Conservation (phyloP, 257 asterid species). For the Solanum medicagineum region DNA sequence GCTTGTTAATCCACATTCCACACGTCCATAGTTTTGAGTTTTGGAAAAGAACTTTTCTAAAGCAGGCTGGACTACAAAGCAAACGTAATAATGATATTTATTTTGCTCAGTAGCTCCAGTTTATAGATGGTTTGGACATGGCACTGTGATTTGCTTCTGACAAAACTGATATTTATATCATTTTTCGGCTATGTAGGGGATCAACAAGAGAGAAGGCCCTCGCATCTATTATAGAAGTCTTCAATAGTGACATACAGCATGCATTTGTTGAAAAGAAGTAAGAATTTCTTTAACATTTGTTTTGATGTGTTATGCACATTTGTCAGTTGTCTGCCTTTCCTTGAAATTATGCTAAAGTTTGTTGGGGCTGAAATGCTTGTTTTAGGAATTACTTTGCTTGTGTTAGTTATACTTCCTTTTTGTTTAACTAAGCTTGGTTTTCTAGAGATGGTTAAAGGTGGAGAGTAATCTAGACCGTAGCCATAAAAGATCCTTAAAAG, state of each 20-base stretch:
- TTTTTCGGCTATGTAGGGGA: constrained; percentile 42
- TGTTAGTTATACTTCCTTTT: not conserved
- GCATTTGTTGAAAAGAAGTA: constrained; percentile 75
- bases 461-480: not conserved
- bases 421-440: not conserved
- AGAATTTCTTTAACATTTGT: not conserved
- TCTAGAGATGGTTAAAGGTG: not conserved
- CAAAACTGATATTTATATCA: not conserved
- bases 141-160: not conserved
- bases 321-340: not conserved
- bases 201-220: constrained; percentile 80
- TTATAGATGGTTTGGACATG: not conserved
- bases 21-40: not conserved
- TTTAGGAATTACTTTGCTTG: not conserved
- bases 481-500: not conserved
- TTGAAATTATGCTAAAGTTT: not conserved
- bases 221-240: constrained; percentile 56
- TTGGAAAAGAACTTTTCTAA: not conserved
- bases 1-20: not conserved
- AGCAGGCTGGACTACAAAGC: not conserved
- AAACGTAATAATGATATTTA: not conserved
- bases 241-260: constrained; percentile 52
- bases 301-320: not conserved
- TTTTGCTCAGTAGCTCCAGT: not conserved
- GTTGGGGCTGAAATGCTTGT: not conserved